Evolutionary conservation across 495 filamentous ascomycete genomes (phyloP).

Genomic region (Acidiella bohemica): DNA sequence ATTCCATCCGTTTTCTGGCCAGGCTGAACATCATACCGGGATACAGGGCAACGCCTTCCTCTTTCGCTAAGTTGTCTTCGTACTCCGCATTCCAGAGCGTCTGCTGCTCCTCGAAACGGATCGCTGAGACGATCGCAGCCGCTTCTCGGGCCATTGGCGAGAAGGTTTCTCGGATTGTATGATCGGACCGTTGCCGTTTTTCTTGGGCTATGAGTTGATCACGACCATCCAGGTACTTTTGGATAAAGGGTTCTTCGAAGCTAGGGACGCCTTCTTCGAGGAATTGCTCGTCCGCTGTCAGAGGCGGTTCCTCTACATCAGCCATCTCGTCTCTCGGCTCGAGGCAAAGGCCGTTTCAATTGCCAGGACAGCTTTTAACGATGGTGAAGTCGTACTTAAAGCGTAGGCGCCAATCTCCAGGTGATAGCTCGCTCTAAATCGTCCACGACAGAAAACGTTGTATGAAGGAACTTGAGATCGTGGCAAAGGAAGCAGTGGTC

Average conservation of each 20-base stretch:
- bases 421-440: too few relatives aligned
- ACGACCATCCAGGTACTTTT: conserved; percentile 65
- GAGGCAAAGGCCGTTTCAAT: too few relatives aligned
- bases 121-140: conserved; percentile 60
- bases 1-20: conserved; percentile 66
- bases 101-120: conserved; percentile 60
- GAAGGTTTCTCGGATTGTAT: conserved; percentile 51
- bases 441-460: too few relatives aligned
- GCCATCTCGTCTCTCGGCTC: too few relatives aligned
- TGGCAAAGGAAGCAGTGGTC: too few relatives aligned
- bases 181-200: conserved; percentile 63
- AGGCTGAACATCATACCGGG: conserved; percentile 83
- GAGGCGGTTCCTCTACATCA: too few relatives aligned
- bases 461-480: too few relatives aligned
- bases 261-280: conserved; percentile 44
- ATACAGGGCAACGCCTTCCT: conserved; percentile 45
- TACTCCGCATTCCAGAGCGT: conserved; percentile 58
- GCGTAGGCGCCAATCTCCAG: too few relatives aligned
- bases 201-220: conserved; percentile 67
- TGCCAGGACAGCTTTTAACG: too few relatives aligned
- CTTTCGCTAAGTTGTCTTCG: conserved; percentile 45
- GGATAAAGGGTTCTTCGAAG: conserved; percentile 55
- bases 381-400: too few relatives aligned
- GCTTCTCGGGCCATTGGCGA: conserved; percentile 63
- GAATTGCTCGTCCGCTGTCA: conserved; percentile 39